These are phyloP conservation scores for Sporisorium iseilematis-ciliati DNA, from an alignment of 1,284 basidiomycete genomes.

Conservation along the genomic window DNA sequence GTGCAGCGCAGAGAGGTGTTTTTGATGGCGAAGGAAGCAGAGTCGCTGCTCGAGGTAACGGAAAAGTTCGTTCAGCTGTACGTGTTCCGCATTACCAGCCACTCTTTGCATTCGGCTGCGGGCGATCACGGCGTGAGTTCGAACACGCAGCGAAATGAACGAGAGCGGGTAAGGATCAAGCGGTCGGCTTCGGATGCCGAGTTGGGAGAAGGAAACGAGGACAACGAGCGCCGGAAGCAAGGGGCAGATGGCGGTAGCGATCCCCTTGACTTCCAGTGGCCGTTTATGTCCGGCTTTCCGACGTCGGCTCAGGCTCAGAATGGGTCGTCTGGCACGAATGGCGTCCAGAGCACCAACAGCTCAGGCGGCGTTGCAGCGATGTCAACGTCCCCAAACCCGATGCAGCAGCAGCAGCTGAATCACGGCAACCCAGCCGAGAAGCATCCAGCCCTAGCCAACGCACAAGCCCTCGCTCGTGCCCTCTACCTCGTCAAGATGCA, in stretches of 20 bases:
- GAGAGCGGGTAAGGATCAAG: constrained; percentile 20
- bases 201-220: constrained; percentile 4
- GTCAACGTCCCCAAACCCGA: constrained; percentile 17
- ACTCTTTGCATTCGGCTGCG: constrained; percentile 38
- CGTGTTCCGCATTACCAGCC: constrained; percentile 46
- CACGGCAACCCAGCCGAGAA: constrained; percentile 46
- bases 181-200: constrained; percentile 37
- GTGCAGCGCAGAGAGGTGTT: constrained; percentile 44
- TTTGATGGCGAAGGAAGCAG: constrained; percentile 54
- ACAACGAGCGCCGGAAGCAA: constrained; percentile 7
- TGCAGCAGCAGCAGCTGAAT: constrained; percentile 31
- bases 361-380: constrained; percentile 1
- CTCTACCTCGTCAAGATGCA: constrained; percentile 54
- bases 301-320: constrained; percentile 14
- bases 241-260: constrained; percentile 18
- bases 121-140: not conserved
- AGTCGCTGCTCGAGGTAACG: constrained; percentile 35
- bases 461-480: constrained; percentile 42
- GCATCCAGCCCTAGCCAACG: constrained; percentile 51
- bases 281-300: constrained; percentile 41
- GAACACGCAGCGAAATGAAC: constrained; percentile 4
- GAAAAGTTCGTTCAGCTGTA: constrained; percentile 56
- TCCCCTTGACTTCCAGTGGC: constrained; percentile 44
- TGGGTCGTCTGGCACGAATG: not conserved
- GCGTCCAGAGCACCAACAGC: constrained; percentile 4